phyloP scores from a whole-genome alignment of 345 rosid species.

The Toxicodendron radicans region DNA sequence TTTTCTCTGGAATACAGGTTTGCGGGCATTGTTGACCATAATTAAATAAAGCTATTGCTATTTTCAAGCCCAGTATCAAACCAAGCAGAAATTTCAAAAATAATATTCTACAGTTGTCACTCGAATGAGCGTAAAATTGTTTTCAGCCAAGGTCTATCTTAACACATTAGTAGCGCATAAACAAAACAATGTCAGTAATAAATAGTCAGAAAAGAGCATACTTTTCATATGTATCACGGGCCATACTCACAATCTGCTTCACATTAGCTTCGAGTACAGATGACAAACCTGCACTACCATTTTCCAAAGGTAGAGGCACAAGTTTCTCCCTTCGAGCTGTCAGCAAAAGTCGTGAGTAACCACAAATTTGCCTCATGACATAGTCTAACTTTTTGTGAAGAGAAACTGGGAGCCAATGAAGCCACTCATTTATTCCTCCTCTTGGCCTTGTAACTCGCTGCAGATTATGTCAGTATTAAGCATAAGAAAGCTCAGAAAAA shows the following conservation, averaged over 20 bases:
- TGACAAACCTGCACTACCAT: constrained; percentile 66
- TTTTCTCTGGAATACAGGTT: too few species aligned
- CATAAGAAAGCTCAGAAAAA: constrained; percentile 6
- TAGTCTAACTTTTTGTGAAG: constrained; percentile 70
- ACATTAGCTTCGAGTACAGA: constrained; percentile 81
- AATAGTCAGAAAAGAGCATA: constrained; percentile 29
- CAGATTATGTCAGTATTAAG: not conserved
- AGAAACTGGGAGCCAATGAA: constrained; percentile 89
- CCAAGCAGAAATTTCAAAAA: not conserved
- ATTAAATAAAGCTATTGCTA: too few species aligned
- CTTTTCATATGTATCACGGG: constrained; percentile 79
- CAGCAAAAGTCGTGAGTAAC: constrained; percentile 48
- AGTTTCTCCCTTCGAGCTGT: constrained; percentile 38
- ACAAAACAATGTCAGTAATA: not conserved
- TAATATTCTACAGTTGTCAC: not conserved
- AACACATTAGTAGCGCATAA: not conserved
- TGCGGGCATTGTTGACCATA: too few species aligned
- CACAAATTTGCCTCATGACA: constrained; percentile 49
- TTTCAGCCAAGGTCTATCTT: constrained; percentile 4
- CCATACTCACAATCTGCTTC: constrained; percentile 73
- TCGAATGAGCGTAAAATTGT: not conserved
- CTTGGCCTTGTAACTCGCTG: constrained; percentile 95
- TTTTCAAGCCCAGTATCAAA: not conserved
- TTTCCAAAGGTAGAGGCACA: constrained; percentile 38
- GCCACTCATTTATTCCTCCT: constrained; percentile 91